Conservation (phyloP, 805 yeast genomes). For the Maudiozyma serrabonitensis region DNA sequence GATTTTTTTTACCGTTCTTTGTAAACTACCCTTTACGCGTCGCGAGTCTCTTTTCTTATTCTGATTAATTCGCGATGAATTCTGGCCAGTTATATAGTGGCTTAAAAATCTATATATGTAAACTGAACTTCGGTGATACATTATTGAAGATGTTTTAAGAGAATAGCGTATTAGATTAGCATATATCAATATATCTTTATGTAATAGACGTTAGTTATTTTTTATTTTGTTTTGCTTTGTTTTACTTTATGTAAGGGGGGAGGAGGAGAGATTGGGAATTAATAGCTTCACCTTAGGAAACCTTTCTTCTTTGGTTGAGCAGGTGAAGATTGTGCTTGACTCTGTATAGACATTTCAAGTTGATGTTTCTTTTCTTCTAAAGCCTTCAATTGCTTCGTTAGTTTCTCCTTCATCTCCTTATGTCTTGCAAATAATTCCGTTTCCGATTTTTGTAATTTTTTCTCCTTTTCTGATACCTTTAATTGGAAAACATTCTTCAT, state of each 20-base stretch:
- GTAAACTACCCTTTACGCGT: not conserved
- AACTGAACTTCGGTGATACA: no score
- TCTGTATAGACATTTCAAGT: constrained; percentile 42
- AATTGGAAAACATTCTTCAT: constrained; percentile 95
- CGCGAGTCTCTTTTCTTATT: not conserved
- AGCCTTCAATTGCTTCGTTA: constrained; percentile 76
- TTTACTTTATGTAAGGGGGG: no score
- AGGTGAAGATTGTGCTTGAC: constrained; percentile 33
- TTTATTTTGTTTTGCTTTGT: not conserved
- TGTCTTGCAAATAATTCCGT: constrained; percentile 92
- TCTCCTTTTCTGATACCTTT: constrained; percentile 93
- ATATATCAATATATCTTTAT: no score
- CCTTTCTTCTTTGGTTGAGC: constrained; percentile 68
- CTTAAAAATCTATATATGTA: no score
- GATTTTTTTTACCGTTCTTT: not conserved
- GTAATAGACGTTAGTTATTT: not conserved
- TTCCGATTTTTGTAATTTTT: constrained; percentile 92
- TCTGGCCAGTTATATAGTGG: no score
- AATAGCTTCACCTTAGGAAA: constrained; percentile 36
- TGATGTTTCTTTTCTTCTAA: constrained; percentile 85
- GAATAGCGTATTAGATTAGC: no score
- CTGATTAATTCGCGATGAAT: no score
- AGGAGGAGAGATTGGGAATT: not conserved
- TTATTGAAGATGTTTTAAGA: no score
- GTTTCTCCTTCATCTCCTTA: constrained; percentile 93